A percentile compares a stretch with the other conserved stretches of the same genome.
phyloP scores from a whole-genome alignment of 108 stramenopile species.

The Nitzschia sp. region DNA sequence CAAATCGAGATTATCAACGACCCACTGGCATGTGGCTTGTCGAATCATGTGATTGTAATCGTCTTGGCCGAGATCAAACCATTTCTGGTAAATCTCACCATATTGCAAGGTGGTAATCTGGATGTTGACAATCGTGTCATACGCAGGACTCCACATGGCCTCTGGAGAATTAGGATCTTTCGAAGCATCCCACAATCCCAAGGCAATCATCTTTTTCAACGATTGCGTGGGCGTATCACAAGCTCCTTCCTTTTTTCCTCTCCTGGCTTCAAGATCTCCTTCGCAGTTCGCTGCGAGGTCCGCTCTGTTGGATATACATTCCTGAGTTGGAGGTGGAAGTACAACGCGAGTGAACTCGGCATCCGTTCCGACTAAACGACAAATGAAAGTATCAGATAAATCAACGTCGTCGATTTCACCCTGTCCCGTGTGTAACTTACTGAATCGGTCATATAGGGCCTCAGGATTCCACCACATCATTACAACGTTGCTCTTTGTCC shows the following conservation, averaged over 20 bases:
- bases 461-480: conserved; percentile 44
- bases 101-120: conserved; percentile 13
- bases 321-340: conserved; percentile 30
- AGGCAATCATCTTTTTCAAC: conserved; percentile 6
- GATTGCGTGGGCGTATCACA: conserved; percentile 20
- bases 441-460: conserved; percentile 3
- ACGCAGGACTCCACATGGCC: conserved; percentile 20
- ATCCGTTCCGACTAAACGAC: conserved; percentile 28
- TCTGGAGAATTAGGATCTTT: not conserved
- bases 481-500: conserved; percentile 37
- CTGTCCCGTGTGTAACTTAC: no score
- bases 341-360: conserved; percentile 27
- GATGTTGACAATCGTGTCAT: conserved; percentile 11
- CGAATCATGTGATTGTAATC: conserved; percentile 26
- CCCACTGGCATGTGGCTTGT: conserved; percentile 31
- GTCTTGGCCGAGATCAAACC: not conserved
- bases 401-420: no score
- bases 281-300: conserved; percentile 12
- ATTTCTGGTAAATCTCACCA: conserved; percentile 8
- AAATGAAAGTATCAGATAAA: no score
- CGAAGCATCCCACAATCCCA: not conserved
- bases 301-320: conserved; percentile 15
- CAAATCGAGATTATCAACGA: conserved; percentile 28
- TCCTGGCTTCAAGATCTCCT: conserved; percentile 1
- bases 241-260: conserved; percentile 21